Evolutionary conservation across 805 yeast genomes (phyloP), one percentile per base, ranked within the genome.

Genomic region (Kregervanrija delftensis): DNA sequence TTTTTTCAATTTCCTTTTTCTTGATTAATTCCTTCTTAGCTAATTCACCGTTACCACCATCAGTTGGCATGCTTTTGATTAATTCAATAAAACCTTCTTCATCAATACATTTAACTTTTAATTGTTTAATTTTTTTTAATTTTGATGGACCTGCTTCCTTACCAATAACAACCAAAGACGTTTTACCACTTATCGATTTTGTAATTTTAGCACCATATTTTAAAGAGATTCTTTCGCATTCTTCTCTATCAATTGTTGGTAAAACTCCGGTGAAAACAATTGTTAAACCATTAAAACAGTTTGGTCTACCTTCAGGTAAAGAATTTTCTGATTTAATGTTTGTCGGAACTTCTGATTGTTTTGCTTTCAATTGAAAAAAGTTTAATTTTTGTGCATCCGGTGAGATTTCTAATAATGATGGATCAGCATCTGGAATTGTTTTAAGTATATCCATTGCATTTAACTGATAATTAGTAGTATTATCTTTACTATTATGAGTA

Each of bases 101-200:
- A 56, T 79, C 81, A 48, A 91, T 83, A 35, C 95, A 88, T 63
- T 90, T 90, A 44, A 87, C 78, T 8, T 77, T 74, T 51, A 81
- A 68, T 42, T 79, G 76, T 55, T 78, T 82, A 52, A 95, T 91
- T 57, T 82, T 86, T 55, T 78, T 77, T 37, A 93, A 79, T 63
- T 93, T 93, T n/a, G 88, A 80, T 2, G 98, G 97, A 0, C 99
- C 99, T 2, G 99, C 98, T 53, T 93, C 97, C 42, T 76, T 88
- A 8, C 99, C 99, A 30, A 93, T 71, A 1, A 93, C 97, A 2
- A 91, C 96, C 39, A 89, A 71, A 17, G 88, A 77, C 1, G 99
- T 93, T 56, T 83, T 86, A 10, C 87, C 79, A 45, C 93, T 85
- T 22, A 91, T 83, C 0, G 96, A 77, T 54, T 86, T 80, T 4